Conservation (phyloP, 2,329 filamentous ascomycete species). For the Colletotrichum zoysiae region DNA sequence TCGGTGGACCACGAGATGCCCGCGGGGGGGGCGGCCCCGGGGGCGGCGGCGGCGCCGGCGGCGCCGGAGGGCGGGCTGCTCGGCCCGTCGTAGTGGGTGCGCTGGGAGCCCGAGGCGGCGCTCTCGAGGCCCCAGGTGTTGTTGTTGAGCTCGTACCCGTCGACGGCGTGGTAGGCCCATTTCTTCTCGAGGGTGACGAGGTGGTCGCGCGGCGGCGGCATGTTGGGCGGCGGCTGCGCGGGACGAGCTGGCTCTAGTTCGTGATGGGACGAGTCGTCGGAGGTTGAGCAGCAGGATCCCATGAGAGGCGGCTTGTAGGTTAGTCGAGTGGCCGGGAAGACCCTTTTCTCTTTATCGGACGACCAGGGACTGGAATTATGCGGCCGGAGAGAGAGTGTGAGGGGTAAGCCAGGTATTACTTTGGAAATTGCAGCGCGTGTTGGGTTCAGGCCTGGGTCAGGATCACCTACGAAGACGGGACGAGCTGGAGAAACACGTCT, state of each 20-base stretch:
- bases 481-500: not conserved
- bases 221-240: slow-evolving; percentile 17
- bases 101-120: slow-evolving; percentile 55
- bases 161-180: slow-evolving; percentile 48
- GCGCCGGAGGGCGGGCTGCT: slow-evolving; percentile 46
- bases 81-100: slow-evolving; percentile 55
- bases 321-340: not conserved
- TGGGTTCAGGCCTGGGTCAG: not conserved
- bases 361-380: not conserved
- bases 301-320: not conserved
- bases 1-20: slow-evolving; percentile 56
- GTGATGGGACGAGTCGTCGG: slow-evolving; percentile 21
- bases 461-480: not conserved
- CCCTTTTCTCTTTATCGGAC: not conserved
- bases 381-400: too few relatives aligned
- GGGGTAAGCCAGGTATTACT: not conserved
- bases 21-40: not conserved
- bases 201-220: slow-evolving; percentile 45
- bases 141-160: slow-evolving; percentile 54
- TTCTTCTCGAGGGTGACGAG: slow-evolving; percentile 46
- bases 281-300: slow-evolving; percentile 23
- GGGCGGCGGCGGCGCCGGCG: slow-evolving; percentile 7
- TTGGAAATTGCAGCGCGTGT: not conserved
- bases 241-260: slow-evolving; percentile 18
- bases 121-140: slow-evolving; percentile 57